Base-by-base conservation (phyloP, 129 eudicot genomes). In the Helianthus annuus region DNA sequence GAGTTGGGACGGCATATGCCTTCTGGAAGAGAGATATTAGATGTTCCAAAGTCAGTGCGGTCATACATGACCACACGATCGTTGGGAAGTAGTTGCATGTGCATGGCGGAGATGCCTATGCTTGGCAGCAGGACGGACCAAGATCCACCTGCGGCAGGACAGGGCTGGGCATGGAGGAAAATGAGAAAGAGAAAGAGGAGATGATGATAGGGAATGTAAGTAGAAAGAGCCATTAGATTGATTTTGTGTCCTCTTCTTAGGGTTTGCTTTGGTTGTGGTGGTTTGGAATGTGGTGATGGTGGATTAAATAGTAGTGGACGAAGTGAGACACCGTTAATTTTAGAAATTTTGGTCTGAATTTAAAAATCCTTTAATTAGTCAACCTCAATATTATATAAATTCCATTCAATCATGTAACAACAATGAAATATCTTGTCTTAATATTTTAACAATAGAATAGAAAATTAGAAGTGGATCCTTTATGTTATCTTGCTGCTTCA, bases 41-140 rank as follows among this genome's bases (percentile, higher is more conserved):
- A 91, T 15, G 14, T 42, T 6, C 94, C 97, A 63, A 83, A 87
- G 24, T 91, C 91, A 0, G 95, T 91, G 32, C 95, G 84, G 65
- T 91, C 97, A 64, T 63, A 85, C 49, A 91, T 83, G 67, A 91
- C 80, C 38, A 87, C 88, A 14, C 84, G 88, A 73, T 91, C 91
- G 57, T 76, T 81, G 78, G 74, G 62, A 19, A 90, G 82, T 62
- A 87, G 89, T 44, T 90, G 97, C 89, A 85, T 90, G 95, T 85
- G 97, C 97, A 90, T 90, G 84, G 97, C 81, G 12, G 94, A 79
- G 40, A 83, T 77, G 69, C 97, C 97, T 4, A 79, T 73, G 82
- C 61, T 87, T 49, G 79, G 55, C 42, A 66, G 78, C 51, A 90
- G 48, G 7, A 34, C 3, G 3, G 75, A 70, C 74, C 74, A 70